These are phyloP conservation scores for Circinella minor DNA, from an alignment of 371 early-diverging fungal genomes.

Conservation along the genomic window DNA sequence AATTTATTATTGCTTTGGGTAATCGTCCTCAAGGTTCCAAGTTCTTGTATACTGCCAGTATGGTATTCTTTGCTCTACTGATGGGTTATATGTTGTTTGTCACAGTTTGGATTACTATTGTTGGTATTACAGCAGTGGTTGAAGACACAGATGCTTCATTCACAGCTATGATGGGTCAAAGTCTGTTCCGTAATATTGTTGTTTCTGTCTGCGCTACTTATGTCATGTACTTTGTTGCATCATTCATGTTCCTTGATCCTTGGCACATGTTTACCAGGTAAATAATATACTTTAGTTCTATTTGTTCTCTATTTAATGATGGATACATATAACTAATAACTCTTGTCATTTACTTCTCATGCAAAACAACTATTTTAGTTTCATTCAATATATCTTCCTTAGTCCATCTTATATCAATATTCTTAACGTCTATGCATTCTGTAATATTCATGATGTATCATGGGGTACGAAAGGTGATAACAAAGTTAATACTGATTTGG, in stretches of 20 bases:
- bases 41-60: slow-evolving; percentile 64
- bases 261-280: slow-evolving; percentile 69
- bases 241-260: slow-evolving; percentile 70
- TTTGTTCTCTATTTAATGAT: too few relatives aligned
- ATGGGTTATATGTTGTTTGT: slow-evolving; percentile 70
- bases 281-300: too few relatives aligned
- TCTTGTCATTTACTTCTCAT: too few relatives aligned
- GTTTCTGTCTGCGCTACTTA: slow-evolving; percentile 70
- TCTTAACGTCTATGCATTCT: slow-evolving; percentile 72
- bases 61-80: slow-evolving; percentile 53
- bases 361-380: too few relatives aligned
- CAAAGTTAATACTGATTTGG: slow-evolving; percentile 59
- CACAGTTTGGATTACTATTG: slow-evolving; percentile 54
- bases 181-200: slow-evolving; percentile 61
- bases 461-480: slow-evolving; percentile 96
- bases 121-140: slow-evolving; percentile 43
- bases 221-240: slow-evolving; percentile 67
- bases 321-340: too few relatives aligned
- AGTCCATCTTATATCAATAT: slow-evolving; percentile 68
- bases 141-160: slow-evolving; percentile 30
- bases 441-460: slow-evolving; percentile 75
- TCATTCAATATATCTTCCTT: slow-evolving; percentile 47
- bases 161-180: slow-evolving; percentile 35
- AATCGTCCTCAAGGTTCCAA: slow-evolving; percentile 85
- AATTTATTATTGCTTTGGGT: slow-evolving; percentile 79